These are phyloP conservation scores for Spiraea crenata DNA, from an alignment of 331 rosid genomes.

Conservation along the genomic window DNA sequence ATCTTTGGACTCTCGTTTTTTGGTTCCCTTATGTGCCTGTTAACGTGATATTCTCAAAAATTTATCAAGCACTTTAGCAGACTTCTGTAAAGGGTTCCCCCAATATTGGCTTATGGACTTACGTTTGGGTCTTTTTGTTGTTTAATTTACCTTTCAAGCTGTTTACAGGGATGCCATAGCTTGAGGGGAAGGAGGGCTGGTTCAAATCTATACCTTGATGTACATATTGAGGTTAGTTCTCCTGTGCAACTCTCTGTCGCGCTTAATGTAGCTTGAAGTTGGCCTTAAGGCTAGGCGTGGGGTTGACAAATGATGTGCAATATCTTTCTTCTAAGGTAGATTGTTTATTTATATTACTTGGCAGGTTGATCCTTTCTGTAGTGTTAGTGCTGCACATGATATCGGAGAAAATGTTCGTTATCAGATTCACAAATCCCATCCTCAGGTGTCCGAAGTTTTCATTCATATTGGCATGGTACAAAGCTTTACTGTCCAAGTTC, in stretches of 20 bases:
- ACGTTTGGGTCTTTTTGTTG: neutral
- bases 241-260: slow-evolving; percentile 17
- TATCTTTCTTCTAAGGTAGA: neutral
- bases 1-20: neutral
- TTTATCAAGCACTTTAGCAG: neutral
- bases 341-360: slow-evolving; percentile 30
- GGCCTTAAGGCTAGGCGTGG: neutral
- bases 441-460: slow-evolving; percentile 71
- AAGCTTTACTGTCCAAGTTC: slow-evolving; percentile 9
- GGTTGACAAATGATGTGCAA: neutral
- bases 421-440: slow-evolving; percentile 71
- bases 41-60: neutral
- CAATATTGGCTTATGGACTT: neutral
- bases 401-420: slow-evolving; percentile 80
- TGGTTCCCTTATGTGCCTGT: neutral
- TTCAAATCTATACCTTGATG: slow-evolving; percentile 80
- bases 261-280: slow-evolving; percentile 11
- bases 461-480: slow-evolving; percentile 70
- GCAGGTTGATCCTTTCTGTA: slow-evolving; percentile 90
- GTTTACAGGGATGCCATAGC: slow-evolving; percentile 69
- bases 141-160: slow-evolving; percentile 8
- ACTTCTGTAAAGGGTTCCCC: neutral
- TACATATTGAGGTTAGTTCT: slow-evolving; percentile 77
- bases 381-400: slow-evolving; percentile 92
- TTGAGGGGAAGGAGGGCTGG: slow-evolving; percentile 96